Evolutionary conservation across 148 eudicot genomes (phyloP).

Genomic region (Drosera capensis): DNA sequence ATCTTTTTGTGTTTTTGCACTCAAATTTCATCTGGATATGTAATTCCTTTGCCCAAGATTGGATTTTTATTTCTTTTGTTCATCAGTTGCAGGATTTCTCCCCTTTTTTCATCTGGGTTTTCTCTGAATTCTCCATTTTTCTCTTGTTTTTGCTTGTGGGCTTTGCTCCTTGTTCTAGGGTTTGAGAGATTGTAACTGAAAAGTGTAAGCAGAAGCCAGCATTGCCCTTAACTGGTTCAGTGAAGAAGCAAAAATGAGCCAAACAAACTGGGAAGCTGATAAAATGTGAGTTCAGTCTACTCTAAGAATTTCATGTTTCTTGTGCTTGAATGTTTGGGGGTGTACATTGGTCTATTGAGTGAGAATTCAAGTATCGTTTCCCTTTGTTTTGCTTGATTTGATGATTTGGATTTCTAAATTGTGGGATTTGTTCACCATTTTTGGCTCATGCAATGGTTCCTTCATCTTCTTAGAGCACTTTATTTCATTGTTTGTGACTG

Average conservation of each 20-base stretch:
- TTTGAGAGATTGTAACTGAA: neutral
- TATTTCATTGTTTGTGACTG: neutral
- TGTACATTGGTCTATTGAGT: neutral
- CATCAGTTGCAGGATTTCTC: neutral
- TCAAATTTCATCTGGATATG: neutral
- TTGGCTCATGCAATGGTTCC: conserved; percentile 1
- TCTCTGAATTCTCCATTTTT: neutral
- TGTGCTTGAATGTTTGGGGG: neutral
- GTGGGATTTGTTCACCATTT: conserved; percentile 11
- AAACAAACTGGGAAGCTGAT: conserved; percentile 16
- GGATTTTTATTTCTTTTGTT: neutral
- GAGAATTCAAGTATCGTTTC: neutral
- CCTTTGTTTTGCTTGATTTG: conserved; percentile 11
- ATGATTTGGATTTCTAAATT: conserved; percentile 13
- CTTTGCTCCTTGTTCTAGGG: neutral
- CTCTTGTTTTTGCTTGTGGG: neutral
- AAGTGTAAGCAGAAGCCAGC: conserved; percentile 3
- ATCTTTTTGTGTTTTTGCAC: neutral
- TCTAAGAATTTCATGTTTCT: neutral
- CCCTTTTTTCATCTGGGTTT: neutral
- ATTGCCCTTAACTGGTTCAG: conserved; percentile 4
- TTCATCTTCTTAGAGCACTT: neutral
- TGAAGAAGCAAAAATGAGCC: conserved; percentile 6
- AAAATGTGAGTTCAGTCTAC: conserved; percentile 5
- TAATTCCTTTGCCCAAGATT: neutral